Evolutionary conservation across 2,329 filamentous ascomycete species (phyloP).

Genomic region (Grosmannia penicillata): DNA sequence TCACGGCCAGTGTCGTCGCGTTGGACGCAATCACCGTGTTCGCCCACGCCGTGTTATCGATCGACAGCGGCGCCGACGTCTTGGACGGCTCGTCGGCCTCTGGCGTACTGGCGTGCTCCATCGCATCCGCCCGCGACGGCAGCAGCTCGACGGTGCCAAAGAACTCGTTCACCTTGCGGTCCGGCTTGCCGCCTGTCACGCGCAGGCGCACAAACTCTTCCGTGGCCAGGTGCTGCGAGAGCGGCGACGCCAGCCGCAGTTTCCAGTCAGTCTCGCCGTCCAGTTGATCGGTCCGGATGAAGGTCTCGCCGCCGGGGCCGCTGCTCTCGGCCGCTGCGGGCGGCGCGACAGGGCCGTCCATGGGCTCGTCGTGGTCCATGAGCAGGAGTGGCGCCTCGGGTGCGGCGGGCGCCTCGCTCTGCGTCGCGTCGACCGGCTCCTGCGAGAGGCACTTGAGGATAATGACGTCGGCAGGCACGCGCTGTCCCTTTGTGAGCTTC

Average conservation of each 20-base stretch:
- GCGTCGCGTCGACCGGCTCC: constrained; percentile 14
- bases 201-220: constrained; percentile 55
- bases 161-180: constrained; percentile 91
- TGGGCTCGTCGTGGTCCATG: constrained; percentile 3
- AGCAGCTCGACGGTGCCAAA: constrained; percentile 72
- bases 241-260: constrained; percentile 67
- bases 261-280: constrained; percentile 99
- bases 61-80: constrained; percentile 53
- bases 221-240: constrained; percentile 65
- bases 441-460: constrained; percentile 59
- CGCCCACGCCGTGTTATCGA: constrained; percentile 97
- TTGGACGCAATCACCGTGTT: constrained; percentile 95
- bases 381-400: not conserved
- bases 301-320: constrained; percentile 64
- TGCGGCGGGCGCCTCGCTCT: constrained; percentile 20
- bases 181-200: constrained; percentile 77
- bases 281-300: constrained; percentile 92
- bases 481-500: constrained; percentile 80
- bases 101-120: constrained; percentile 10
- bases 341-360: constrained; percentile 7
- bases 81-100: constrained; percentile 11
- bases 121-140: constrained; percentile 35
- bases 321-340: constrained; percentile 12
- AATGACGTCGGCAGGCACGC: constrained; percentile 86
- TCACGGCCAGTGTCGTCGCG: constrained; percentile 72